Evolutionary conservation across 2,329 filamentous ascomycete species (phyloP), one percentile per base, ranked within the genome.

Genomic region (Alternaria solani): DNA sequence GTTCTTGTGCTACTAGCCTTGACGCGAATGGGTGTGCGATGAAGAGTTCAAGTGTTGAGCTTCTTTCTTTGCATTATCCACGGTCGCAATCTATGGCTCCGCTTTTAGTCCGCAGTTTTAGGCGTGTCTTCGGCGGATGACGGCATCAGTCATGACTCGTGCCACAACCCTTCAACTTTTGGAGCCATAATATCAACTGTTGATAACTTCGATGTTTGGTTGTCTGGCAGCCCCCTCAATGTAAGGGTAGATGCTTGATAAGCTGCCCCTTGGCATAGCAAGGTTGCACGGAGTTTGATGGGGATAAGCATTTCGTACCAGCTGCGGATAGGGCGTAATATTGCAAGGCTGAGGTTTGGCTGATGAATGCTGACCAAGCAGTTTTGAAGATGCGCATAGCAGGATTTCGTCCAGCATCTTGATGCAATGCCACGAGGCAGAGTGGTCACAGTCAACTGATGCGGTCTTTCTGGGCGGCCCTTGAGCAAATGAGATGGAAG

Each of bases 91-190:
- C 32, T 11, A 41, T 18, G 8, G 32, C 18, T 39, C 49, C 55
- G 34, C 42, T 54, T 42, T 20, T 41, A 5, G 41, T 47, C 41
- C 42, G 20, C 32, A 48, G 41, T 42, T 54, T 41, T 48, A 32
- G 39, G 39, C 52, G 26, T 34, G 32, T 54, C 26, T 41, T 59
- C 56, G 34, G 56, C 56, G 18, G 51, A 44, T 48, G 18, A 39
- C 54, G 49, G 52, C 41, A 43, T 25, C 1, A 14, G 8, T 8
- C 23, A 48, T 52, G 48, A 61, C 54, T 61, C 54, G 54, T 30
- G 34, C 14, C n/a, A 32, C 25, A 34, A 44, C 44, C n/a, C 8
- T 28, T 0, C 20, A 36, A 36, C 8, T 16, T 25, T 2, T 36
- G 12, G 1, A 26, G 46, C 32, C 14, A 25, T 6, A 34, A 36